These are phyloP conservation scores for Stenogyne calaminthoides DNA, from an alignment of 305 asterid species.

Conservation along the genomic window DNA sequence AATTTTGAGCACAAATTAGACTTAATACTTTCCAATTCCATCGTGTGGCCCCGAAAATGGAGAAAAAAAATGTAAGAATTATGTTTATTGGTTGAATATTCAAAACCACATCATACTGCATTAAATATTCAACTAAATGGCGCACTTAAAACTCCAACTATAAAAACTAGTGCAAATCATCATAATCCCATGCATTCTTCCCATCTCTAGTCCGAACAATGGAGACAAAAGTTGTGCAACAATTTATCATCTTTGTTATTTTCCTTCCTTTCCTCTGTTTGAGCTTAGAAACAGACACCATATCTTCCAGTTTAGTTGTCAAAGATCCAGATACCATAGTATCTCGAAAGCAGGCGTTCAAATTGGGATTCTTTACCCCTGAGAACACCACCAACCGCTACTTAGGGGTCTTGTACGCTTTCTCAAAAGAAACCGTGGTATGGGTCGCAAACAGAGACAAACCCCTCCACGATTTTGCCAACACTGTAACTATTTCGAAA, in stretches of 20 bases:
- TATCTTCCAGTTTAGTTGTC: slow-evolving; percentile 7
- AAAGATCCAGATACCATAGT: slow-evolving; percentile 25
- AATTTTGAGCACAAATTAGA: too few species aligned
- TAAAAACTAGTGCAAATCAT: too few species aligned
- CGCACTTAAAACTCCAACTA: too few species aligned
- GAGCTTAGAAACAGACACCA: slow-evolving; percentile 30
- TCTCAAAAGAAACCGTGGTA: background rate
- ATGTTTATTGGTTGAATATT: too few species aligned
- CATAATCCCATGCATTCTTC: too few species aligned
- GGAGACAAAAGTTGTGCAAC: background rate
- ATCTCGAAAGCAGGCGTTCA: slow-evolving; percentile 10
- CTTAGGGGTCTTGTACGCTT: background rate
- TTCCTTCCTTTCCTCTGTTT: slow-evolving; percentile 13
- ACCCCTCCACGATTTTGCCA: slow-evolving; percentile 33
- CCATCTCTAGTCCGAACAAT: background rate
- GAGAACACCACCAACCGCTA: slow-evolving; percentile 37
- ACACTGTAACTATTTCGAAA: slow-evolving; percentile 15
- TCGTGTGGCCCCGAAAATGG: too few species aligned
- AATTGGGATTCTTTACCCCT: slow-evolving; percentile 38
- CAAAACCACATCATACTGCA: too few species aligned
- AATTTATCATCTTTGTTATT: background rate
- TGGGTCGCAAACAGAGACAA: slow-evolving; percentile 41
- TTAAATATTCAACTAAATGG: too few species aligned
- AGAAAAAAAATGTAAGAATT: too few species aligned
- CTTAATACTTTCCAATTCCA: too few species aligned